Percentiles rank a stretch among this genome's conserved stretches.
These are phyloP conservation scores for Lithohypha guttulata DNA, from an alignment of 2,329 filamentous ascomycete species.

Conservation along the genomic window DNA sequence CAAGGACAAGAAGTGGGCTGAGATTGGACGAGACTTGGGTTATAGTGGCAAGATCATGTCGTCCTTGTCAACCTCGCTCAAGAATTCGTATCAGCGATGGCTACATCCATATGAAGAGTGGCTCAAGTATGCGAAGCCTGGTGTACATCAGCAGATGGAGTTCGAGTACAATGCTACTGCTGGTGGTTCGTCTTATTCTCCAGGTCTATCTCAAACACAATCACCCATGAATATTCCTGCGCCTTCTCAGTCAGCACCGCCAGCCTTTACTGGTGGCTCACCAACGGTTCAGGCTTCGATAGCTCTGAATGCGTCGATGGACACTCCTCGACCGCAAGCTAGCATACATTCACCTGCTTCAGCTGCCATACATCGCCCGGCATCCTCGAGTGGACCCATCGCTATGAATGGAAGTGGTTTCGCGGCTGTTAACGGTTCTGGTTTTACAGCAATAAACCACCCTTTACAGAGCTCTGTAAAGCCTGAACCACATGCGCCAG, in stretches of 20 bases:
- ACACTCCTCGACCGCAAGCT: constrained; percentile 11
- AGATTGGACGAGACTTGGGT: constrained; percentile 89
- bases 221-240: constrained; percentile 55
- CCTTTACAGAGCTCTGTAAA: constrained; percentile 31
- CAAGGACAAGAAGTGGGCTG: constrained; percentile 97
- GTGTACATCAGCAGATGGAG: constrained; percentile 92
- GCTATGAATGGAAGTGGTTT: constrained; percentile 58
- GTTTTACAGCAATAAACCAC: constrained; percentile 34
- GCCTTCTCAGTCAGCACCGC: constrained; percentile 36
- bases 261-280: constrained; percentile 33
- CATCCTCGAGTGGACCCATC: constrained; percentile 49
- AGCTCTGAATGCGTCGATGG: constrained; percentile 45
- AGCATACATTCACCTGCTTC: constrained; percentile 8
- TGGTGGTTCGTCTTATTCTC: constrained; percentile 47
- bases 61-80: constrained; percentile 89
- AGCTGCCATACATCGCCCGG: constrained; percentile 29
- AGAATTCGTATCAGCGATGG: constrained; percentile 97
- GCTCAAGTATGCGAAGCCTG: constrained; percentile 76
- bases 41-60: constrained; percentile 99
- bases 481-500: constrained; percentile 41
- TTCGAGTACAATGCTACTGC: constrained; percentile 77
- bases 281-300: constrained; percentile 51
- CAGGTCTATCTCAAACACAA: constrained; percentile 52
- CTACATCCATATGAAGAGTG: constrained; percentile 96
- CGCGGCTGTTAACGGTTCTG: constrained; percentile 47